Evolutionary conservation across 2,329 filamentous ascomycete genomes (phyloP), one percentile per base, ranked within the genome.

Genomic region (Alternaria gansuensis): DNA sequence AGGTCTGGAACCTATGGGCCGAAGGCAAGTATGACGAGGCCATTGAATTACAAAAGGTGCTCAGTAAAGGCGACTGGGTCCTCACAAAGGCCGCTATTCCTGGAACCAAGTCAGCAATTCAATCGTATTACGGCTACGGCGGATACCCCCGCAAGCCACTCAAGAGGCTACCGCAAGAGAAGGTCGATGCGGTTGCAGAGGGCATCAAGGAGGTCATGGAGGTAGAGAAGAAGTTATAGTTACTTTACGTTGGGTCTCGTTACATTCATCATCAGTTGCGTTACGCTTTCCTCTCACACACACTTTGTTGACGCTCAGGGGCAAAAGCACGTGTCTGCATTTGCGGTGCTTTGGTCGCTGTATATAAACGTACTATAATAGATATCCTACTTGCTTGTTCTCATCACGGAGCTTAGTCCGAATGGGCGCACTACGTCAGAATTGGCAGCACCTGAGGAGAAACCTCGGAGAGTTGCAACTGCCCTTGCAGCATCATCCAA

Each of bases 71-170:
- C 31, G 92, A 96, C 78, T 96, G 91, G 91, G 87, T 89, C 41
- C 81, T 94, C 54, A 95, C 92, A 62, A 93, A 93, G 80, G 84
- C 89, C 0, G 90, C 90, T 44, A 92, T 95, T 69, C 89, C 92
- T 1, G 92, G 91, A n/a, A 95, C 92, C 23, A 96, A 96, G 83
- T 87, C 86, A 66, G 91, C 90, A 10, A 88, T 96, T 68, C 88
- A 95, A 81, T 87, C 82, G 66, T 92, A 92, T 77, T 92, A 87
- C 73, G 91, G 91, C 48, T 96, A 96, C 75, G 92, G 92, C 28
- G 90, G 90, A 3, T 87, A 87, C 75, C 90, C 91, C 5, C 85
- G 92, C 60, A 83, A 85, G 69, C 92, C 92, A 51, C 83, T 93
- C 65, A 88, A 88, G 82, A 83, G 87, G 60, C 78, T 92, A 50